phyloP scores from a whole-genome alignment of 2,329 filamentous ascomycete genomes.

The Westerdykella aurantiaca region DNA sequence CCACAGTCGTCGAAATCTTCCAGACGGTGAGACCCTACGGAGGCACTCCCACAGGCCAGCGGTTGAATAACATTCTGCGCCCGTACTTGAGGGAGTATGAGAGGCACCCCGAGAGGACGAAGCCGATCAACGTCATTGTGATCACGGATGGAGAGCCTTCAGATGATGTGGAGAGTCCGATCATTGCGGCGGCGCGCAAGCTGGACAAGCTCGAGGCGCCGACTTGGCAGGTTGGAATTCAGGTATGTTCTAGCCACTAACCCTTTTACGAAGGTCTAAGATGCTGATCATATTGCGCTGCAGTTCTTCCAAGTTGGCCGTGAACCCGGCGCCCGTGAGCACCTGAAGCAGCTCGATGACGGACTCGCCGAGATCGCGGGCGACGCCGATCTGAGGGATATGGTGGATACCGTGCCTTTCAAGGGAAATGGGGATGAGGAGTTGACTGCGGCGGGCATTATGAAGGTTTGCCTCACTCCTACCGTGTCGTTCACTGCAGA shows the following conservation, averaged over 20 bases:
- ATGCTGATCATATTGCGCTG: too few relatives aligned
- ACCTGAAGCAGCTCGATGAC: constrained; percentile 71
- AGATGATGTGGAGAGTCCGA: constrained; percentile 66
- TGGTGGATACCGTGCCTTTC: constrained; percentile 86
- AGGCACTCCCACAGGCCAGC: constrained; percentile 67
- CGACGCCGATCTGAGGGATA: constrained; percentile 63
- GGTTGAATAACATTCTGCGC: constrained; percentile 64
- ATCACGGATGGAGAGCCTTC: constrained; percentile 82
- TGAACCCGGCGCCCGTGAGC: constrained; percentile 58
- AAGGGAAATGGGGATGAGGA: constrained; percentile 45
- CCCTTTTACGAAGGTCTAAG: too few relatives aligned
- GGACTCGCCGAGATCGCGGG: constrained; percentile 51
- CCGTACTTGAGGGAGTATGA: constrained; percentile 62
- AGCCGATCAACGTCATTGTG: constrained; percentile 85
- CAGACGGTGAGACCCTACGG: constrained; percentile 57
- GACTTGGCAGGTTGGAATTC: constrained; percentile 79
- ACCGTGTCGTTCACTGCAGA: not conserved
- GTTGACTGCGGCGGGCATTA: constrained; percentile 63
- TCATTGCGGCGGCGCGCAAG: constrained; percentile 61
- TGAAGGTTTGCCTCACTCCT: constrained; percentile 58
- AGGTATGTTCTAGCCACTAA: constrained; percentile 35
- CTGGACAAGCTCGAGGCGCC: constrained; percentile 66
- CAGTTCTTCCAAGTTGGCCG: constrained; percentile 85
- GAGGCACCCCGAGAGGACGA: constrained; percentile 48
- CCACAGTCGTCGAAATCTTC: constrained; percentile 65